Conservation (phyloP, 2,329 filamentous ascomycete species). For the Botrytis cinerea region DNA sequence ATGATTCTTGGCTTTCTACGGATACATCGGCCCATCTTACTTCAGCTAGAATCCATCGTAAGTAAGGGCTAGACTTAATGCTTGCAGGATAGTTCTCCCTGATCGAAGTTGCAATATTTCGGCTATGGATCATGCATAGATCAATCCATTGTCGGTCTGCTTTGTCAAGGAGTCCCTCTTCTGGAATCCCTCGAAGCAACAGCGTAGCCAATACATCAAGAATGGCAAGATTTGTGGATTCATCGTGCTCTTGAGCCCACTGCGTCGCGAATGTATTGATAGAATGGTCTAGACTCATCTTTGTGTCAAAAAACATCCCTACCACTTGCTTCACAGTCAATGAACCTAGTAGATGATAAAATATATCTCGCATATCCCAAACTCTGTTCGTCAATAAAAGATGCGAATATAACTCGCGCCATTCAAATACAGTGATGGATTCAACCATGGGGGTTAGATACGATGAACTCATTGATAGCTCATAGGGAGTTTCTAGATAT, state of each 20-base stretch:
- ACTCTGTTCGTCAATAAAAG: not conserved
- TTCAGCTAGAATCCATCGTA: conserved; percentile 3
- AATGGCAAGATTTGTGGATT: not conserved
- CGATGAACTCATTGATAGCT: not conserved
- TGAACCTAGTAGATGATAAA: not conserved
- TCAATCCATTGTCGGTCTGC: not conserved
- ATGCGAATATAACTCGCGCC: not conserved
- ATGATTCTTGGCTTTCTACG: not conserved
- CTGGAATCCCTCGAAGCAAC: not conserved
- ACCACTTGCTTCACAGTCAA: not conserved
- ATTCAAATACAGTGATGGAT: not conserved
- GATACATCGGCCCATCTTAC: not conserved
- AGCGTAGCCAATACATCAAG: not conserved
- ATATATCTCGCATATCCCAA: not conserved
- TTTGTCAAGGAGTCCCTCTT: not conserved
- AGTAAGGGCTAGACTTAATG: conserved; percentile 4
- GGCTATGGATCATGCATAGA: not conserved
- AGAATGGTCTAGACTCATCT: not conserved
- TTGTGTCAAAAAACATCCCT: not conserved
- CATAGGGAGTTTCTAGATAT: not conserved
- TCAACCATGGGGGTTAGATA: not conserved
- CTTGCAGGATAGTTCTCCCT: not conserved
- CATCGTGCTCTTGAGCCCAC: not conserved
- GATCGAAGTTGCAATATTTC: not conserved
- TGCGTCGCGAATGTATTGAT: not conserved